Conservation (phyloP, 2,329 filamentous ascomycete species). For the Claviceps sp. region DNA sequence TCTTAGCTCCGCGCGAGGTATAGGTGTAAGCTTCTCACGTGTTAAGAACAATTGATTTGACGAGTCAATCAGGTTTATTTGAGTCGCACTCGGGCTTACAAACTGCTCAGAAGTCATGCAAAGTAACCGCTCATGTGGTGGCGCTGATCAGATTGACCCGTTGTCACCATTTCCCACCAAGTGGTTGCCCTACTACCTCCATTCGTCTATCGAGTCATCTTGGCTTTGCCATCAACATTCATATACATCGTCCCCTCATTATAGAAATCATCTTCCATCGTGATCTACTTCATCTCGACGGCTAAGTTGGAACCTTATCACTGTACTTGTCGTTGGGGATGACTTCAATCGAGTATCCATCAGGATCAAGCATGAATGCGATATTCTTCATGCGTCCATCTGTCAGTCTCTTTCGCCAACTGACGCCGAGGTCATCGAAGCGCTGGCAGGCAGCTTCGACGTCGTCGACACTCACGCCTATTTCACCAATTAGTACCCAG, state of each 20-base stretch:
- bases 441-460: constrained; percentile 76
- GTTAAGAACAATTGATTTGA: background rate
- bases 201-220: background rate
- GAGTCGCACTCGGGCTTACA: background rate
- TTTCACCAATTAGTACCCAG: constrained; percentile 9
- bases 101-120: background rate
- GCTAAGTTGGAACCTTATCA: constrained; percentile 3
- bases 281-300: background rate
- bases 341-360: constrained; percentile 70
- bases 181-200: background rate
- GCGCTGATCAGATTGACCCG: background rate
- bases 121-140: background rate
- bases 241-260: background rate
- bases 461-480: constrained; percentile 71
- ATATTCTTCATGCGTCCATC: constrained; percentile 90
- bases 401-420: constrained; percentile 91
- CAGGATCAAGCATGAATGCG: constrained; percentile 80
- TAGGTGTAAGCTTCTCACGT: too few species aligned
- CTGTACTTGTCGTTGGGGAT: constrained; percentile 55
- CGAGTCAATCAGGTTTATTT: background rate
- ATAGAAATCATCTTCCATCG: background rate
- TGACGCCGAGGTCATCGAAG: constrained; percentile 68
- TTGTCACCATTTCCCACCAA: background rate
- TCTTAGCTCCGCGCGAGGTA: background rate
- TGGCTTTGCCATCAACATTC: background rate